Conservation (phyloP, 1,139 yeast genomes). For the Taphrina pruni region DNA sequence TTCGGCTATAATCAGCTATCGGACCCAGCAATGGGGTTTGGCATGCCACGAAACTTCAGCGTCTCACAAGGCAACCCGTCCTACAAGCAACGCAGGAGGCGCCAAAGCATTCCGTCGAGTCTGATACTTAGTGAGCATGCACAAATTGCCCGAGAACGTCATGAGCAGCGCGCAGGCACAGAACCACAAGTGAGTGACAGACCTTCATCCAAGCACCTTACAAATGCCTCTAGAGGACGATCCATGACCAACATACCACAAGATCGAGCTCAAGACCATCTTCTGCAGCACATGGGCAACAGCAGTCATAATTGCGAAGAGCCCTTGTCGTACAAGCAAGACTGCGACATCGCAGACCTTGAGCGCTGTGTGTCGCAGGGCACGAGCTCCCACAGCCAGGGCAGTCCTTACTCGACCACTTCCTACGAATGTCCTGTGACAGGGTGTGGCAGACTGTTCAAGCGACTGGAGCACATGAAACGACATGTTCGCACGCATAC, state of each 20-base stretch:
- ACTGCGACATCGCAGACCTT: not conserved
- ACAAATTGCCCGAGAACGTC: not conserved
- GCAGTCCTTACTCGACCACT: conserved; percentile 29
- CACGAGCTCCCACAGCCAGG: not conserved
- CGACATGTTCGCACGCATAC: conserved; percentile 38
- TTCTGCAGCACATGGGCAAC: conserved; percentile 7
- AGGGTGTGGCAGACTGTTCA: conserved; percentile 30
- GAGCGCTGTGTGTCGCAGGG: conserved; percentile 1
- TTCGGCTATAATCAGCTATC: conserved; percentile 1
- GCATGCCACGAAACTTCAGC: conserved; percentile 27
- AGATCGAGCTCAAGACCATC: conserved; percentile 2
- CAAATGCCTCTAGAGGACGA: not conserved
- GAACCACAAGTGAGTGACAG: conserved; percentile 3
- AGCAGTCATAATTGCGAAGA: not conserved
- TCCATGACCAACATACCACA: conserved; percentile 1
- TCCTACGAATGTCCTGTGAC: conserved; percentile 22
- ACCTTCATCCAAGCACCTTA: not conserved
- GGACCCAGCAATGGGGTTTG: conserved; percentile 8
- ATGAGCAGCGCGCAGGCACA: conserved; percentile 13
- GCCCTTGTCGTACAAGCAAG: conserved; percentile 1
- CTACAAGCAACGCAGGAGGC: conserved; percentile 46
- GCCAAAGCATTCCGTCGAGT: conserved; percentile 36
- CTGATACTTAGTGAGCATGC: conserved; percentile 16
- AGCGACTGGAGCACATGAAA: conserved; percentile 31
- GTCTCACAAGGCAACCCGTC: conserved; percentile 44